Base-by-base conservation (phyloP, 2,329 filamentous ascomycete species). In the Xylaria sp. region DNA sequence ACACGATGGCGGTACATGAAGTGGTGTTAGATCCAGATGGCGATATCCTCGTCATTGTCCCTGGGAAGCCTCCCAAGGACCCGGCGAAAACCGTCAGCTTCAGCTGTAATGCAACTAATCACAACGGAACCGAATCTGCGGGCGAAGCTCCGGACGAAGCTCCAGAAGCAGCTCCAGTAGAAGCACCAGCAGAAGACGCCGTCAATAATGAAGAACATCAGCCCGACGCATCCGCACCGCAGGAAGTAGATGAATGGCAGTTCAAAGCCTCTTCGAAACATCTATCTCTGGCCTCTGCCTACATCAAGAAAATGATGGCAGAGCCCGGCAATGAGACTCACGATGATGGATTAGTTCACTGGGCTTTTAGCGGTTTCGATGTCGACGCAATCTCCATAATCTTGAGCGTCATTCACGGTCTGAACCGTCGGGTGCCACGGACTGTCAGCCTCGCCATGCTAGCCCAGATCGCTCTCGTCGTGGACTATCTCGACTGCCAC, bases 211-310 rank as follows among this genome's bases (percentile, higher is more conserved):
- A 58, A 49, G 51, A 51, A 15, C 7, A 28, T 10, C 43, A 49
- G 18, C 36, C 62, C n/a, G 20, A 18, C 2, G 33, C 18, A 41
- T 13, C 56, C 12, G n/a, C n/a, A 13, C 12, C 41, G 1, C 13
- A 0, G 8, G 43, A 39, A 15, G 56, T 52, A 31, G 58, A 62
- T 4, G 25, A 64, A 69, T 64, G 64, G 59, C 67, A 9, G 5
- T 69, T 69, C 54, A 69, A 51, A 12, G 62, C 62, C 36, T 68
- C 66, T 8, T 68, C 66, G 20, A 68, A 68, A 62, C 66, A 68
- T 52, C 56, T 68, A 9, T 15, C 66, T 13, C 43, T 68, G 4
- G 66, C 66, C 6, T 68, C 66, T 15, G 58, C 51, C 8, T 58
- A 54, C n/a, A 41, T 62, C 51, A 68, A 68, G 57, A 58, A 25